These are phyloP conservation scores for Tetrastigma voinierianum DNA, from an alignment of 164 flowering plant species.

Conservation along the genomic window DNA sequence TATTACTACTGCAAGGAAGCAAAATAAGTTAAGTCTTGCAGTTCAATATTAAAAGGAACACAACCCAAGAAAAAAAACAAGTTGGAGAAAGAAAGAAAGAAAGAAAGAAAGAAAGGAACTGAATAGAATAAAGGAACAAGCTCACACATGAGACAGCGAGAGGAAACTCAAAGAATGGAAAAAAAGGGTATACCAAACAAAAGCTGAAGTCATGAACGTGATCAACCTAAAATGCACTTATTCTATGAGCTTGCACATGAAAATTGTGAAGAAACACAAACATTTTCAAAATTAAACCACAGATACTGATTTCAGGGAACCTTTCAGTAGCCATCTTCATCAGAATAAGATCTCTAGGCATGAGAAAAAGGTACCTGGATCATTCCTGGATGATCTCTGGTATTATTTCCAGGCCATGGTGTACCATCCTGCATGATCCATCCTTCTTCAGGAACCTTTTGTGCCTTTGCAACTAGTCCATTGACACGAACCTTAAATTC, in stretches of 20 bases:
- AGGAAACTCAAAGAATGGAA: not conserved
- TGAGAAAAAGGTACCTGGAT: constrained; percentile 58
- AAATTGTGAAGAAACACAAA: not conserved
- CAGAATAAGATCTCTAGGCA: not conserved
- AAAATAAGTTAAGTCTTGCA: not conserved
- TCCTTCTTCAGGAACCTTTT: constrained; percentile 84
- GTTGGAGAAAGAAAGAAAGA: not conserved
- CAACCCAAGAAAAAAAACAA: no score
- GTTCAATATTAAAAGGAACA: no score
- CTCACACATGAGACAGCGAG: not conserved
- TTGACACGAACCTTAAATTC: constrained; percentile 85
- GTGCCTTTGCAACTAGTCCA: constrained; percentile 78
- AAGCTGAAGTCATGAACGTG: not conserved
- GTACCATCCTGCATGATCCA: constrained; percentile 99
- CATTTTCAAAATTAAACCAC: not conserved
- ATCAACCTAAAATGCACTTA: not conserved
- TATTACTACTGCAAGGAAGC: not conserved
- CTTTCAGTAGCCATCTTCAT: not conserved
- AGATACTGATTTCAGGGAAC: not conserved
- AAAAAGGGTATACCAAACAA: not conserved
- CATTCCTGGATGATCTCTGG: constrained; percentile 96
- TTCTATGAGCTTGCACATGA: constrained; percentile 2
- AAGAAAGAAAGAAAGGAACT: not conserved
- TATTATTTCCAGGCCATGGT: constrained; percentile 95
- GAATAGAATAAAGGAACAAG: not conserved